phyloP scores from a whole-genome alignment of 2,329 filamentous ascomycete genomes.

The Claviceps purpurea region DNA sequence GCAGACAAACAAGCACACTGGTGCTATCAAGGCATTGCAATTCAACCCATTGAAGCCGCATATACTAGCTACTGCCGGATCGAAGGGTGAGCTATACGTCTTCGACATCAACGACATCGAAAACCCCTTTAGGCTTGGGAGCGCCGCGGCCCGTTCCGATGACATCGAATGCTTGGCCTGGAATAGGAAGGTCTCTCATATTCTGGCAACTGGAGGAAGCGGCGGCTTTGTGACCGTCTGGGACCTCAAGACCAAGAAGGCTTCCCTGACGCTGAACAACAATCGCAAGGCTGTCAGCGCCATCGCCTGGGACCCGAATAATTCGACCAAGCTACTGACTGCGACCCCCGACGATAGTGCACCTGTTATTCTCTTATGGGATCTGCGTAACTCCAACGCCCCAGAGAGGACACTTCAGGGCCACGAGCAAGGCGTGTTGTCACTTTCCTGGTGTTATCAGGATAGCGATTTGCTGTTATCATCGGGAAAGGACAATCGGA shows the following conservation, averaged over 20 bases:
- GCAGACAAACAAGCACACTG: conserved; percentile 77
- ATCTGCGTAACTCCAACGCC: conserved; percentile 88
- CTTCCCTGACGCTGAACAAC: conserved; percentile 89
- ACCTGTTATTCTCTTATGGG: conserved; percentile 84
- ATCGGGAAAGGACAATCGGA: conserved; percentile 92
- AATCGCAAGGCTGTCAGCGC: conserved; percentile 89
- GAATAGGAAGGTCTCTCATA: conserved; percentile 97
- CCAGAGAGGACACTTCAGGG: conserved; percentile 78
- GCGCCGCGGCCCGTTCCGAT: conserved; percentile 74
- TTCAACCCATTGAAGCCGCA: conserved; percentile 92
- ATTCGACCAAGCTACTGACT: conserved; percentile 86
- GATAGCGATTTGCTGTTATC: conserved; percentile 83
- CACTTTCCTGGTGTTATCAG: conserved; percentile 87
- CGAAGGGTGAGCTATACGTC: conserved; percentile 92
- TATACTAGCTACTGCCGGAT: conserved; percentile 80
- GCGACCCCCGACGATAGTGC: conserved; percentile 81
- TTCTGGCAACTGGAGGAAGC: conserved; percentile 83
- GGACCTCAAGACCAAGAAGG: conserved; percentile 97
- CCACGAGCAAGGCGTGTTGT: conserved; percentile 90
- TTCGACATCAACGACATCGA: conserved; percentile 85
- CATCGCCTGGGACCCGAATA: conserved; percentile 94
- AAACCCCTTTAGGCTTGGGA: conserved; percentile 81
- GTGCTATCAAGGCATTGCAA: conserved; percentile 84
- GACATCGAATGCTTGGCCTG: conserved; percentile 95
- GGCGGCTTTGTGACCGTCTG: conserved; percentile 96